A percentile compares a stretch with the other conserved stretches of the same genome.
These are phyloP conservation scores for Boletus edulis DNA, from an alignment of 768 basidiomycete species.

Conservation along the genomic window DNA sequence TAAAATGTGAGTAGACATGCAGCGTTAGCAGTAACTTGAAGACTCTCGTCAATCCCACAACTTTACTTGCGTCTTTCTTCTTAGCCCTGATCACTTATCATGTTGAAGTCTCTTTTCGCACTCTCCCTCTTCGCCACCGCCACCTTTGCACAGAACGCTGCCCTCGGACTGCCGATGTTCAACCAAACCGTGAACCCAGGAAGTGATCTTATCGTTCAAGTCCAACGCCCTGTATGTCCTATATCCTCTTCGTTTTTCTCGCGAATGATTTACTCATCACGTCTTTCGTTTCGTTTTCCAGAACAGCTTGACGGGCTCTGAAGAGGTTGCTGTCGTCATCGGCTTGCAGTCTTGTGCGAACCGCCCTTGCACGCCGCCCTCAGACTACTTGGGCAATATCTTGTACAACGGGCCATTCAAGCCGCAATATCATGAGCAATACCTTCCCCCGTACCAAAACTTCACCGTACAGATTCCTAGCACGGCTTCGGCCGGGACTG, in stretches of 20 bases:
- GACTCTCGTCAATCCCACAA: too few species aligned
- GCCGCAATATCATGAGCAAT: slow-evolving; percentile 25
- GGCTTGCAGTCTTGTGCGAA: slow-evolving; percentile 39
- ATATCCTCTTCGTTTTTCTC: too few species aligned
- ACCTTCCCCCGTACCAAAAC: slow-evolving; percentile 39
- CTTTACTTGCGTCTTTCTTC: too few species aligned
- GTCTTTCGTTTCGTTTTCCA: slow-evolving; percentile 11
- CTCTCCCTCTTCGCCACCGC: slow-evolving; percentile 16
- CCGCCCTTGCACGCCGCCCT: slow-evolving; percentile 23
- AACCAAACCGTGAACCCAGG: slow-evolving; percentile 36
- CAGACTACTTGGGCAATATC: slow-evolving; percentile 37
- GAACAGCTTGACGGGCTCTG: slow-evolving; percentile 38
- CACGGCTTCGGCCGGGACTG: slow-evolving; percentile 24
- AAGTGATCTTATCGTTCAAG: slow-evolving; percentile 38
- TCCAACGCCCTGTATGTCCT: slow-evolving; percentile 46
- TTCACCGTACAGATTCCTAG: slow-evolving; percentile 42
- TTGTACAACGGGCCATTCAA: slow-evolving; percentile 46
- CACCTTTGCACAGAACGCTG: slow-evolving; percentile 40
- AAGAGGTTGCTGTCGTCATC: slow-evolving; percentile 47
- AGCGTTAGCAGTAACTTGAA: too few species aligned
- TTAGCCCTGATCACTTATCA: neutral
- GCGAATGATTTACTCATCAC: neutral
- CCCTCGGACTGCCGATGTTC: slow-evolving; percentile 38
- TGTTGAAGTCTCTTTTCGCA: neutral
- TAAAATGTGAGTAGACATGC: neutral